phyloP scores from a whole-genome alignment of 2,329 filamentous ascomycete genomes.

The Uncinocarpus reesii region DNA sequence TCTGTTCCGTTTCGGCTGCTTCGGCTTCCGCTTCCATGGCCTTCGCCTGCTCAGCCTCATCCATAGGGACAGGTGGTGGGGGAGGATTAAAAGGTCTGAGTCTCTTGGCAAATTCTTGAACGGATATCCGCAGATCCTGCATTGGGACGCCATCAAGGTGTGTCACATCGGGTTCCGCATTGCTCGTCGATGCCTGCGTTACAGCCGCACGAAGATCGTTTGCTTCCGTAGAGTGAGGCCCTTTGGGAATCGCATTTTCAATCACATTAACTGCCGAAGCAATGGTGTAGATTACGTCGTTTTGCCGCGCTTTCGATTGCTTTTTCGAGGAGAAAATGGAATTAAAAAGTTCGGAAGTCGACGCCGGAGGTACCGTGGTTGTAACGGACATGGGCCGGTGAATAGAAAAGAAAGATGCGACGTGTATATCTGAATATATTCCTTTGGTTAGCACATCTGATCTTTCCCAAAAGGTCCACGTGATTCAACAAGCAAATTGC shows the following conservation, averaged over 20 bases:
- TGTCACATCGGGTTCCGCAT: conserved; percentile 27
- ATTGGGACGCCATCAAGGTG: conserved; percentile 41
- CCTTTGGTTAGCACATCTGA: conserved; percentile 15
- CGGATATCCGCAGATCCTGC: conserved; percentile 54
- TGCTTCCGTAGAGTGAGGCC: conserved; percentile 28
- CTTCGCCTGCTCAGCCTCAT: conserved; percentile 30
- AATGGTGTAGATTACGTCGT: conserved; percentile 57
- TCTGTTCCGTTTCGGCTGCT: conserved; percentile 29
- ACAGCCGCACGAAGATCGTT: conserved; percentile 28
- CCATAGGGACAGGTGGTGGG: conserved; percentile 60
- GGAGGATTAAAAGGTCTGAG: conserved; percentile 77
- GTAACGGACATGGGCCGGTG: conserved; percentile 88
- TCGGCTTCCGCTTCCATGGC: conserved; percentile 27
- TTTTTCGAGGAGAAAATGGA: conserved; percentile 64
- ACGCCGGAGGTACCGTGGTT: conserved; percentile 62
- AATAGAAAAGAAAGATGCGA: conserved; percentile 91
- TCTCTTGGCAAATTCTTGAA: conserved; percentile 57
- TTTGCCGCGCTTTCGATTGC: conserved; percentile 36
- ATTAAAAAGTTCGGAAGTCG: conserved; percentile 66
- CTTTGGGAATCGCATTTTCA: conserved; percentile 30
- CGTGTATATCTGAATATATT: conserved; percentile 57
- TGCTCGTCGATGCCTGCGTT: conserved; percentile 22
- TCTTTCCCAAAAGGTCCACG: conserved; percentile 4
- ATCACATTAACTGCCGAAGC: conserved; percentile 38
- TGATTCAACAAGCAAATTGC: background rate